Conservation (phyloP, 1,284 basidiomycete genomes). For the Tylopilus sp. region DNA sequence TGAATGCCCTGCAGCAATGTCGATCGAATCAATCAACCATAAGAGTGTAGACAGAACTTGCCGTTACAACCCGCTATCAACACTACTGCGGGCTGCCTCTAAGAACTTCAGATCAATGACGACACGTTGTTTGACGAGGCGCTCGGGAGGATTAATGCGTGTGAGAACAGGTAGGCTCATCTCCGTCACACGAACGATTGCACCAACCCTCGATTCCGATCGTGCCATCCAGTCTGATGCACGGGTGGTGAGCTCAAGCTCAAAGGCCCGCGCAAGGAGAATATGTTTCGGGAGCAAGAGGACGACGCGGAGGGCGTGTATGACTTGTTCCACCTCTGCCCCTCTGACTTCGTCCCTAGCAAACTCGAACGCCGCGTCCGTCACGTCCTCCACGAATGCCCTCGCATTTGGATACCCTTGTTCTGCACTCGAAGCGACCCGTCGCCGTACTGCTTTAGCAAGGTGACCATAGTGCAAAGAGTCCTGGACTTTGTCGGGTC, state of each 20-base stretch:
- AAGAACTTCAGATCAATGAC: conserved; percentile 50
- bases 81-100: conserved; percentile 30
- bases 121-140: conserved; percentile 57
- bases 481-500: conserved; percentile 54
- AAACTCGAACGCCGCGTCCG: conserved; percentile 44
- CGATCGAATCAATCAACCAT: too few species aligned
- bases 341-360: neutral
- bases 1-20: conserved; percentile 48
- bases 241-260: conserved; percentile 27
- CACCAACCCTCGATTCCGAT: conserved; percentile 15
- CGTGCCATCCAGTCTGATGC: conserved; percentile 1
- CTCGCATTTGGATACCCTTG: conserved; percentile 34
- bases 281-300: conserved; percentile 52
- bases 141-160: conserved; percentile 60
- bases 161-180: conserved; percentile 54
- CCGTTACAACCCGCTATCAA: conserved; percentile 41
- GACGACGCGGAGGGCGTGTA: conserved; percentile 46
- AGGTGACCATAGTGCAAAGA: conserved; percentile 60
- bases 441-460: conserved; percentile 48
- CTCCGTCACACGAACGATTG: conserved; percentile 47
- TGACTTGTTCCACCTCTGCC: conserved; percentile 33
- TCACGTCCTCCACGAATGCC: conserved; percentile 46
- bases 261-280: conserved; percentile 46
- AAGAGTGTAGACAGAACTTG: conserved; percentile 22
- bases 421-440: conserved; percentile 32